These are phyloP conservation scores for Trichophyton mentagrophytes DNA, from an alignment of 2,329 filamentous ascomycete genomes.

Conservation along the genomic window DNA sequence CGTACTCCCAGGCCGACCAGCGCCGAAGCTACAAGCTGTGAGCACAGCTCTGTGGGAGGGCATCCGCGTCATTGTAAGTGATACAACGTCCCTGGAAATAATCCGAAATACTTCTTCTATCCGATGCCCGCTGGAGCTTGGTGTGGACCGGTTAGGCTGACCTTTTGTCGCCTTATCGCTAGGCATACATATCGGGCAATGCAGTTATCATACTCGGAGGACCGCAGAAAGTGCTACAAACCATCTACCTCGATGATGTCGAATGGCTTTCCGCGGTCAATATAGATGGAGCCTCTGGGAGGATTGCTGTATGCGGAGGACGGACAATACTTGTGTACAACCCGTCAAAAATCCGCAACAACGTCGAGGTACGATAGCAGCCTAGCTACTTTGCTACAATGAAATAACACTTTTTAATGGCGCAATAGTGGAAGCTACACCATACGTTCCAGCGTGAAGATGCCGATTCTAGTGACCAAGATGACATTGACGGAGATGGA, in stretches of 20 bases:
- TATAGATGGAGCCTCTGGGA: conserved; percentile 70
- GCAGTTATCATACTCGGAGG: conserved; percentile 72
- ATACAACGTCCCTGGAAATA: not conserved
- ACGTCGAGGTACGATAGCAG: conserved; percentile 51
- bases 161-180: conserved; percentile 4
- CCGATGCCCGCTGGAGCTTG: not conserved
- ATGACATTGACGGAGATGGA: conserved; percentile 46
- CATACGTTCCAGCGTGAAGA: not conserved
- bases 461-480: conserved; percentile 45
- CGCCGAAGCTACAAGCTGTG: conserved; percentile 64
- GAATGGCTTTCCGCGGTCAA: conserved; percentile 60
- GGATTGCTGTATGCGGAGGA: conserved; percentile 64
- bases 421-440: conserved; percentile 1
- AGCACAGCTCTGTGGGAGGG: conserved; percentile 61
- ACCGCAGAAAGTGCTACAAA: conserved; percentile 66
- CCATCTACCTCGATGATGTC: conserved; percentile 70
- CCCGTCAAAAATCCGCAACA: conserved; percentile 56
- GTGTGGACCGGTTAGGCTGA: conserved; percentile 6
- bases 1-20: conserved; percentile 67
- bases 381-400: not conserved
- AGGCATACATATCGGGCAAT: conserved; percentile 84
- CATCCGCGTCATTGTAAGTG: conserved; percentile 56
- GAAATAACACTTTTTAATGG: conserved; percentile 10
- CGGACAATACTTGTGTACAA: conserved; percentile 61
- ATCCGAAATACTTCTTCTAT: not conserved